A percentile compares a stretch with the other conserved stretches of the same genome.
Conservation (phyloP, 257 asterid species). For the Phtheirospermum japonicum region DNA sequence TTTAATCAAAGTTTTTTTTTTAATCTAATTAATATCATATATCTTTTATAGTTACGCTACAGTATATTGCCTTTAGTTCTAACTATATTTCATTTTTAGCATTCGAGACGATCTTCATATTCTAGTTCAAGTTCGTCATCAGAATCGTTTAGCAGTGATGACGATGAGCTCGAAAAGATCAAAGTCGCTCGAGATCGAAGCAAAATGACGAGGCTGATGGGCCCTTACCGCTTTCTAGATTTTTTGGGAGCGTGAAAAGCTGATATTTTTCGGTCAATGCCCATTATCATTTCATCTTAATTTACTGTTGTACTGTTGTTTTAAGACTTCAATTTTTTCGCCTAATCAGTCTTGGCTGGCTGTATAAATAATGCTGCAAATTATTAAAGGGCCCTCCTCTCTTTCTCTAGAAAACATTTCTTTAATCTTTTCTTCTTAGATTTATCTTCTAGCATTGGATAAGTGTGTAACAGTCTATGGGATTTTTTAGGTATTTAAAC, state of each 20-base stretch:
- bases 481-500: no score
- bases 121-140: constrained; percentile 68
- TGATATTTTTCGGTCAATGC: constrained; percentile 29
- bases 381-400: no score
- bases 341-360: constrained; percentile 11
- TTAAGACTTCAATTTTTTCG: background rate
- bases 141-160: constrained; percentile 66
- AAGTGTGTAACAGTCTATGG: no score
- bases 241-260: constrained; percentile 64
- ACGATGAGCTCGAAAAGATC: constrained; percentile 63
- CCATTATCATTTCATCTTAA: background rate
- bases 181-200: constrained; percentile 55
- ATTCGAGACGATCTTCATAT: constrained; percentile 61
- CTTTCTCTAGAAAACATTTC: no score
- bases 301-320: background rate
- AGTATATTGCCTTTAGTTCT: no score
- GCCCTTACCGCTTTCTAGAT: constrained; percentile 85
- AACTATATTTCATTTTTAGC: constrained; percentile 36
- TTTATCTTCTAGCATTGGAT: no score
- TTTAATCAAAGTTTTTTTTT: no score
- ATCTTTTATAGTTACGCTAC: no score
- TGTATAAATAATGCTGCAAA: background rate
- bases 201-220: constrained; percentile 56
- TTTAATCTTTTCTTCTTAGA: no score
- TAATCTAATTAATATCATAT: no score